Evolutionary conservation across 345 rosid genomes (phyloP), one percentile per base, ranked within the genome.

Genomic region (Combretum micranthum): DNA sequence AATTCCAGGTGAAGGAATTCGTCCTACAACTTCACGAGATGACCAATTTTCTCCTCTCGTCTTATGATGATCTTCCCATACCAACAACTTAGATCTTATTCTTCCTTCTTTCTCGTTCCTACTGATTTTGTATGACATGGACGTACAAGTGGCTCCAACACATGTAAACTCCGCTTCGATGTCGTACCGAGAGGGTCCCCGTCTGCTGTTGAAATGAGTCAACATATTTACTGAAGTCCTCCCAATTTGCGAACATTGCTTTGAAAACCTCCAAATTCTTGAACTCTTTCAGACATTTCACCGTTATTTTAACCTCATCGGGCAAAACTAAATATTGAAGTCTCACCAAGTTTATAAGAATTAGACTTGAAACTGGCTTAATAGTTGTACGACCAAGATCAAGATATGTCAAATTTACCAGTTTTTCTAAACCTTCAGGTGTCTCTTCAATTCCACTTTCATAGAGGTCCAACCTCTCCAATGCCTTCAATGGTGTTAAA

Each of bases 391-490:
- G 7, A 12, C 1, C 10, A 1, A 72, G 57, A 37, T 67, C 46
- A 22, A 46, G 69, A 48, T 72, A 63, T 44, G 10, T 51, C 15
- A 72, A 62, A 42, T 26, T 52, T 4, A 20, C 15, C 48, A 59
- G 16, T 42, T 43, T 48, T 37, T 57, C 69, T 1, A 72, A 0
- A 13, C 72, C 76, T 8, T 19, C n/a, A 12, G 76, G 76, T 3
- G 67, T 52, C 25, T 37, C 57, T 23, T 44, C 11, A 20, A 62
- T 20, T 20, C 3, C 0, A 1, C 59, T 20, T 17, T 0, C 1
- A 2, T 37, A 3, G n/a, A 72, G 50, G 49, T 63, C 68, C 68
- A 66, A 63, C 57, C 43, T 53, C 54, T 47, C 19, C 57, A 67
- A 21, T 11, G 42, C 19, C 20, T 20, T 26, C 20, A 71, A 63